Conservation (phyloP, 2,329 filamentous ascomycete genomes). For the Ustilaginoidea virens region DNA sequence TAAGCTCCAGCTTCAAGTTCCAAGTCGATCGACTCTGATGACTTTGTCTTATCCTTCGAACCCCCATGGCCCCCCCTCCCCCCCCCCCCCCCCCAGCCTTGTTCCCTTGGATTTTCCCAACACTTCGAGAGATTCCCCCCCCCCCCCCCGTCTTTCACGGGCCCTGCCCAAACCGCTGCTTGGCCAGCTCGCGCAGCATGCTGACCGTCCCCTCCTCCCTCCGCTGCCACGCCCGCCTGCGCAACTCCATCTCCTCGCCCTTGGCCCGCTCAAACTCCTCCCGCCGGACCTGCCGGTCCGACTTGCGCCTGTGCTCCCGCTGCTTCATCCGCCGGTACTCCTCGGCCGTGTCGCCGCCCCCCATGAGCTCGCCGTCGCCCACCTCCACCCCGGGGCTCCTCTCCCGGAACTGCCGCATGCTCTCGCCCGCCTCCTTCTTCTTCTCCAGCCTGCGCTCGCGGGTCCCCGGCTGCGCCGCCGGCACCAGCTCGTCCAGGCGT, state of each 20-base stretch:
- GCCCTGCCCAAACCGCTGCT: conserved; percentile 70
- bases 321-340: conserved; percentile 55
- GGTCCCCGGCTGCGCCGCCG: conserved; percentile 69
- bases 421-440: conserved; percentile 53
- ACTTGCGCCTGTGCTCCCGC: conserved; percentile 57
- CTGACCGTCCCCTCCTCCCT: conserved; percentile 77
- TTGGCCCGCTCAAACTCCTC: conserved; percentile 68
- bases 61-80: too few species aligned
- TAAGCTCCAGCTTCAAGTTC: too few species aligned
- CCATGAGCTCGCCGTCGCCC: conserved; percentile 61
- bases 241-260: conserved; percentile 66
- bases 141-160: too few species aligned
- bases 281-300: conserved; percentile 64
- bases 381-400: conserved; percentile 42
- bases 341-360: conserved; percentile 46
- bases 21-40: too few species aligned
- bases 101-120: too few species aligned
- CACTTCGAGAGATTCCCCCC: too few species aligned
- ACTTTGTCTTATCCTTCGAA: too few species aligned
- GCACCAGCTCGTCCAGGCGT: conserved; percentile 63
- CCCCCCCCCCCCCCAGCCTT: too few species aligned
- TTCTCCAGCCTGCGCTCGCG: conserved; percentile 80
- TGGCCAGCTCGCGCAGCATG: conserved; percentile 65
- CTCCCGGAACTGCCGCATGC: conserved; percentile 59
- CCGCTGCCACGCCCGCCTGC: conserved; percentile 49